Evolutionary conservation across 2,329 filamentous ascomycete genomes (phyloP).

Genomic region (Xylaria sp.): DNA sequence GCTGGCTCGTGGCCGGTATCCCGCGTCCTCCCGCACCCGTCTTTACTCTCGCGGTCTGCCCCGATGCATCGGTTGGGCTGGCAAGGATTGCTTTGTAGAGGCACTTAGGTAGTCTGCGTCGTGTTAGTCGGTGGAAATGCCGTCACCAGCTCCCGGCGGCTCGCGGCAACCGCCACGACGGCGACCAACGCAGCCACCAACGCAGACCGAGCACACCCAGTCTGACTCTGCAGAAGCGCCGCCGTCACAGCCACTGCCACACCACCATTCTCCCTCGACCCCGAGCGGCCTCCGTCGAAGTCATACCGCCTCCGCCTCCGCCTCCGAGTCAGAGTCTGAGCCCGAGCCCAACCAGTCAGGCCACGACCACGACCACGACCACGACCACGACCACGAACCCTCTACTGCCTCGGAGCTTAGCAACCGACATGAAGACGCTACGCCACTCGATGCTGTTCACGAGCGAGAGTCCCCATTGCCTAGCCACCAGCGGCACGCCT

Average conservation of each 20-base stretch:
- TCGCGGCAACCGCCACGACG: constrained; percentile 31
- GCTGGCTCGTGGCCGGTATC: neutral
- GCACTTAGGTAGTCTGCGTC: too few species aligned
- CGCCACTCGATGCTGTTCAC: neutral
- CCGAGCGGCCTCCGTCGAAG: constrained; percentile 42
- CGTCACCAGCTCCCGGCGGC: constrained; percentile 29
- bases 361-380: constrained; percentile 2
- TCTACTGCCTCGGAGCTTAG: constrained; percentile 22
- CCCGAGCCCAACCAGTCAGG: constrained; percentile 11
- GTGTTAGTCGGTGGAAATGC: constrained; percentile 23
- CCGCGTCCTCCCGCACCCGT: neutral
- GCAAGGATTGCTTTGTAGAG: too few species aligned
- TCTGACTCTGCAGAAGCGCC: neutral
- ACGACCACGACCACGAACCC: constrained; percentile 10
- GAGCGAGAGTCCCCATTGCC: neutral
- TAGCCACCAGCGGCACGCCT: neutral
- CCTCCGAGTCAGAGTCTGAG: constrained; percentile 25
- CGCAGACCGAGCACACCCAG: neutral
- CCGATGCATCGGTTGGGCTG: neutral
- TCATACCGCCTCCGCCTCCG: constrained; percentile 37
- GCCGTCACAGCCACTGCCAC: neutral
- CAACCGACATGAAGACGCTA: neutral
- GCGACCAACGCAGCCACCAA: neutral
- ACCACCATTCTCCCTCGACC: constrained; percentile 37
- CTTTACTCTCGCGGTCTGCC: too few species aligned